Evolutionary conservation across 192 early-diverging fungal genomes (phyloP).

Genomic region (Backusella macrospora): DNA sequence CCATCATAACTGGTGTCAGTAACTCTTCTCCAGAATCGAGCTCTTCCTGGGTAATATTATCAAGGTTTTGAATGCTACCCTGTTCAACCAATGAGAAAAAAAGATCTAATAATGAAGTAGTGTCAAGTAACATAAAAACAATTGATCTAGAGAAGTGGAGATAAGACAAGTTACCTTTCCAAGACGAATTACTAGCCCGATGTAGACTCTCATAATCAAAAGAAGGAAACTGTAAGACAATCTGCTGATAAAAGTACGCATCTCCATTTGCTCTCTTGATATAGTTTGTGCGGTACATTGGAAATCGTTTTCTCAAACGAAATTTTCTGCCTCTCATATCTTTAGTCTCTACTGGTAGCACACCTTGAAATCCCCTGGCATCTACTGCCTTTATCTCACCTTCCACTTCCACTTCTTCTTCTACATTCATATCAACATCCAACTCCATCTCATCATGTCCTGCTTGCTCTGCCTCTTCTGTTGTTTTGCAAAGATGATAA

Average conservation of each 20-base stretch:
- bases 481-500: not conserved
- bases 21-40: too few species aligned
- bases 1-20: too few species aligned
- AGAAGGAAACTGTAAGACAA: not conserved
- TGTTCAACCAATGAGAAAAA: too few species aligned
- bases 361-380: not conserved
- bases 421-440: not conserved
- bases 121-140: too few species aligned
- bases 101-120: too few species aligned
- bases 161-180: not conserved
- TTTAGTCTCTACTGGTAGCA: not conserved
- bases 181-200: not conserved
- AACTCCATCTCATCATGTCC: not conserved
- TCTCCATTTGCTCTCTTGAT: not conserved
- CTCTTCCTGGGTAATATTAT: too few species aligned
- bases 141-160: too few species aligned
- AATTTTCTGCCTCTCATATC: not conserved
- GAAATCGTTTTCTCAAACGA: not conserved
- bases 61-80: too few species aligned
- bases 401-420: not conserved
- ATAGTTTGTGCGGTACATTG: not conserved
- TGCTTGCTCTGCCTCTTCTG: not conserved
- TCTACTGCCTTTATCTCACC: not conserved
- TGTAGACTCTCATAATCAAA: not conserved
- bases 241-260: not conserved